Base-by-base conservation (phyloP, 257 asterid genomes). In the Solanum dulcamara region DNA sequence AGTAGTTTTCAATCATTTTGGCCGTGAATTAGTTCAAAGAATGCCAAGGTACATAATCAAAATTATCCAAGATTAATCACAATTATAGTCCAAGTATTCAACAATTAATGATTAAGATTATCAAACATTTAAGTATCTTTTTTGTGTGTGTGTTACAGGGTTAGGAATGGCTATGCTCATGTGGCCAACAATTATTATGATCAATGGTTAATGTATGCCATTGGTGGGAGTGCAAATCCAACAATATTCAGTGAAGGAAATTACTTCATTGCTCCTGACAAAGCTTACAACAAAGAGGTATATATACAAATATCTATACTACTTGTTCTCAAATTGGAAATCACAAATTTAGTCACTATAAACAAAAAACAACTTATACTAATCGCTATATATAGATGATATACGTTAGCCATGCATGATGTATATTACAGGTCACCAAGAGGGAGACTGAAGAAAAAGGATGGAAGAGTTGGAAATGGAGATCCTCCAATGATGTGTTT, bases 381-480 rank as follows among this genome's bases (percentile, higher is more conserved):
- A 26, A 28, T 74, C 1, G 7, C 24, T 57, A 13, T 24, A 15
- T 67, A 7, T 35, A 8, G 8, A 35, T 68, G 15, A 9, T 68
- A 18, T 33, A 68, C 7, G 6, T 7, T 44, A 35, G 15, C 5
- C n/a, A n/a, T n/a, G n/a, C 28, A 35, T 35, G 28, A 35, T 68
- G 20, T 4, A 17, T 3, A 10, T 77, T 26, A 26, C 26, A 93
- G 97, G 96, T 94, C 6, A 94, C 98, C 0, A 94, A 95, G 84
- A 89, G 98, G 87, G 97, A 94, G 85, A 89, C 22, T 2, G 85
- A 85, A 46, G 62, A 7, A 68, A 86, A 85, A 10, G 94, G 95
- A 0, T 93, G 96, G 96, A 87, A 59, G 24, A 91, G 75, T 35
- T 95, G 97, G 98, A 94, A 93, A 89, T 94, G 99, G 99, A 94